These are phyloP conservation scores for Coniochaeta hoffmannii DNA, from an alignment of 2,329 filamentous ascomycete species.

Conservation along the genomic window DNA sequence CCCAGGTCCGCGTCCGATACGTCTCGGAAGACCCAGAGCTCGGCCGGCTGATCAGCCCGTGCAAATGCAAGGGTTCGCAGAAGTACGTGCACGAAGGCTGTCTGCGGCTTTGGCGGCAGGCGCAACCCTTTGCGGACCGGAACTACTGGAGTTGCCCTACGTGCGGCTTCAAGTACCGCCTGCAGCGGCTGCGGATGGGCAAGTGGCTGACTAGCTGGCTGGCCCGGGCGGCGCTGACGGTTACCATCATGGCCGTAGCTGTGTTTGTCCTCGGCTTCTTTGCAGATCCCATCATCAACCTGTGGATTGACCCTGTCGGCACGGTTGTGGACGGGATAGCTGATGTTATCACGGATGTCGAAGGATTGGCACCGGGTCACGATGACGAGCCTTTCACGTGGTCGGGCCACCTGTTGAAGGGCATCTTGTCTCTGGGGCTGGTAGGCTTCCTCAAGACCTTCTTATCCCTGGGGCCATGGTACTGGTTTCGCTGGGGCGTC, in stretches of 20 bases:
- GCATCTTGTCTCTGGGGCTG: slow-evolving; percentile 80
- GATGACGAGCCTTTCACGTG: slow-evolving; percentile 53
- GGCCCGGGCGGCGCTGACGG: slow-evolving; percentile 63
- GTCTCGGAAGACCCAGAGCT: slow-evolving; percentile 65
- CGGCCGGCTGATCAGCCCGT: slow-evolving; percentile 78
- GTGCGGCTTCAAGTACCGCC: slow-evolving; percentile 74
- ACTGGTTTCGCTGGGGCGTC: slow-evolving; percentile 62
- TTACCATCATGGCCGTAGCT: slow-evolving; percentile 60
- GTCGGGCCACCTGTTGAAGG: slow-evolving; percentile 81
- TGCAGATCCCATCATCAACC: slow-evolving; percentile 83
- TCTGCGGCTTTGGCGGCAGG: slow-evolving; percentile 72
- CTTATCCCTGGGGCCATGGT: slow-evolving; percentile 64
- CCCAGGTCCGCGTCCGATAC: slow-evolving; percentile 40
- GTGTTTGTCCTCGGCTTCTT: slow-evolving; percentile 85
- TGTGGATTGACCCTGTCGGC: slow-evolving; percentile 74
- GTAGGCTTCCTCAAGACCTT: slow-evolving; percentile 79
- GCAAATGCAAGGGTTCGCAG: slow-evolving; percentile 86
- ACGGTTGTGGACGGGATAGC: slow-evolving; percentile 47
- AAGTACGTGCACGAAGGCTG: slow-evolving; percentile 94
- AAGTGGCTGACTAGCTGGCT: slow-evolving; percentile 59
- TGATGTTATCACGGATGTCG: slow-evolving; percentile 29
- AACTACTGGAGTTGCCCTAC: slow-evolving; percentile 87
- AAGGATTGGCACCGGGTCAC: slow-evolving; percentile 29
- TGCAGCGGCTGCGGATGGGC: slow-evolving; percentile 71
- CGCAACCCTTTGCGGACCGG: slow-evolving; percentile 55